Base-by-base conservation (phyloP, 345 rosid species). In the Odontarrhena argentea region DNA sequence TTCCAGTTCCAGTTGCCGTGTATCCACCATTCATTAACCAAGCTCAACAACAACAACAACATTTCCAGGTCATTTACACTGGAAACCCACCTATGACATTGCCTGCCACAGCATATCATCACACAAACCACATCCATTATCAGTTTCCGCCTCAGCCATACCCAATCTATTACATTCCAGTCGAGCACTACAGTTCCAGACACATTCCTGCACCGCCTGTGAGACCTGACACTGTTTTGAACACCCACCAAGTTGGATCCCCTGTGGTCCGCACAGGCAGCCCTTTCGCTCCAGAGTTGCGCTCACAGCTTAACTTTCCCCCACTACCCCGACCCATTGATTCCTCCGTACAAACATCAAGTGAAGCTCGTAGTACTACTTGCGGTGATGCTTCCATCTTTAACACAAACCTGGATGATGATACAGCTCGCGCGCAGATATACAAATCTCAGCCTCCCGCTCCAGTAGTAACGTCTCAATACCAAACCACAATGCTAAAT, bases 361-460 rank as follows among this genome's bases (percentile, higher is more conserved):
- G 61, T 80, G 51, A 73, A 65, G 66, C 51, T 45, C 15, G 70
- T 40, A 79, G 60, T 58, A 67, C 78, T 34, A 69, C 79, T 70
- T 56, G 76, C 9, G 15, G 62, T 65, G 88, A 84, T 65, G 64
- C 55, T 64, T 57, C 62, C 9, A 72, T 65, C 36, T 74, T 51
- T 22, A 34, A 65, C 55, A 75, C 67, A 11, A 79, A 83, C 64
- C 65, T 70, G 55, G 86, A 80, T 26, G 90, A 85, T 10, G 89
- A 88, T 28, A 77, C 79, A 58, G 70, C 77, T 12, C 83, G 74
- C 51, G 76, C 81, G 54, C 96, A 78, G 66, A 85, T 91, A 67
- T 91, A 88, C 77, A 85, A 91, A 79, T 77, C 97, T 69, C 94
- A 88, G 80, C 97, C 97, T 48, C 92, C 85, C 1, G 84, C 84